phyloP scores from a whole-genome alignment of 2,329 filamentous ascomycete species.

The Ophiobolus disseminans region DNA sequence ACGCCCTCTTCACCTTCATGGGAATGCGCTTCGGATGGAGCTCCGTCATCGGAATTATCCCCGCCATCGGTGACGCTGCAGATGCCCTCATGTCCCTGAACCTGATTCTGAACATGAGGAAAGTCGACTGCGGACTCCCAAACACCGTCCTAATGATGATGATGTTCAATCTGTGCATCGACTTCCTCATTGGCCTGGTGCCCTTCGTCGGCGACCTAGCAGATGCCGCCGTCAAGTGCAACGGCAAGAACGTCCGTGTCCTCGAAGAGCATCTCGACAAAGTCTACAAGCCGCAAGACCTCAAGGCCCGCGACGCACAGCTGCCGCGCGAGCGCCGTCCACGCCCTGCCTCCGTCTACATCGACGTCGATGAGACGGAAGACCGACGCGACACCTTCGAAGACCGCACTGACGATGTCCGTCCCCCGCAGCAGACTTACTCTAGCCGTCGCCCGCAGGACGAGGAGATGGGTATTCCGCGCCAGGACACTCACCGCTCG shows the following conservation, averaged over 20 bases:
- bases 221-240: slow-evolving; percentile 76
- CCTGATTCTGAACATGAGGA: slow-evolving; percentile 74
- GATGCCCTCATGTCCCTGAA: slow-evolving; percentile 63
- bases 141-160: slow-evolving; percentile 69
- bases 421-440: slow-evolving; percentile 37
- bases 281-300: slow-evolving; percentile 63
- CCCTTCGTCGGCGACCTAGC: slow-evolving; percentile 78
- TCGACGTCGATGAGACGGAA: slow-evolving; percentile 53
- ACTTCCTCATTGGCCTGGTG: slow-evolving; percentile 76
- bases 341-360: slow-evolving; percentile 55
- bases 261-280: slow-evolving; percentile 72
- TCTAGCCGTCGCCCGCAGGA: slow-evolving; percentile 35
- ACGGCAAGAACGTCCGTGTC: slow-evolving; percentile 76
- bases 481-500: slow-evolving; percentile 27
- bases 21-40: slow-evolving; percentile 90
- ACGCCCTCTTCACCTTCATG: slow-evolving; percentile 79
- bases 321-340: slow-evolving; percentile 34
- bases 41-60: slow-evolving; percentile 82
- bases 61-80: slow-evolving; percentile 65
- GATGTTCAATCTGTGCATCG: slow-evolving; percentile 78
- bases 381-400: slow-evolving; percentile 31
- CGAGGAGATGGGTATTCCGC: slow-evolving; percentile 42
- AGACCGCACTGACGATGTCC: slow-evolving; percentile 34
- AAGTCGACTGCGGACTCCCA: slow-evolving; percentile 79
- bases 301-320: slow-evolving; percentile 26